Base-by-base conservation (phyloP, 1,284 basidiomycete genomes). In the Athelia psychrophila region DNA sequence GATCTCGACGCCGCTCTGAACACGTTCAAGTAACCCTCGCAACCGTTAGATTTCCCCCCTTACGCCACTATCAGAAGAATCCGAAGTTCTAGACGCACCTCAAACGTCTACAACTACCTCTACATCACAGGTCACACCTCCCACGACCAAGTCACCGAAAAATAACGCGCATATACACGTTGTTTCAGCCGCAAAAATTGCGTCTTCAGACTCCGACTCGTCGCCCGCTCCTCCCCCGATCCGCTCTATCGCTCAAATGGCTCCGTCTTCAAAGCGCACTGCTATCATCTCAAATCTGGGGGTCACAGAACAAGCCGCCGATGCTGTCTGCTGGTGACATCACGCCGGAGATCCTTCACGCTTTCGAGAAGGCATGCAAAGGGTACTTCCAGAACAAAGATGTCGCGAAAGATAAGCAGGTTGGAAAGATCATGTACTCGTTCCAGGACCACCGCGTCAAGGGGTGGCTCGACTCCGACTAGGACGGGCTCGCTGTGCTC, bases 131-230 rank as follows among this genome's bases (percentile, higher is more conserved):
- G n/a, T n/a, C n/a, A n/a, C n/a, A n/a, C n/a, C n/a, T n/a, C n/a
- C n/a, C n/a, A n/a, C n/a, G n/a, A n/a, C n/a, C n/a, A n/a, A n/a
- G n/a, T n/a, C n/a, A n/a, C n/a, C n/a, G n/a, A n/a, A n/a, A n/a
- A n/a, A n/a, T n/a, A n/a, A n/a, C 33, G 46, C 64, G 64, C 20
- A 55, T 18, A 10, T 56, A n/a, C 33, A n/a, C 23, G 10, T 22
- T n/a, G n/a, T n/a, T n/a, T n/a, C n/a, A n/a, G n/a, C n/a, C n/a
- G n/a, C n/a, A n/a, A n/a, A n/a, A n/a, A n/a, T n/a, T n/a, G 33
- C 33, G 10, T 35, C 33, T 35, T 35, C 33, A 12, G 33, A 35
- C 33, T 35, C 33, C 33, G 33, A 35, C 33, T 12, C 12, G 10
- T 35, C 33, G 10, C 33, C 33, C 10, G n/a, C 33, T 35, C n/a